phyloP scores from a whole-genome alignment of 306 rosid genomes.

The Vigna hirtella region DNA sequence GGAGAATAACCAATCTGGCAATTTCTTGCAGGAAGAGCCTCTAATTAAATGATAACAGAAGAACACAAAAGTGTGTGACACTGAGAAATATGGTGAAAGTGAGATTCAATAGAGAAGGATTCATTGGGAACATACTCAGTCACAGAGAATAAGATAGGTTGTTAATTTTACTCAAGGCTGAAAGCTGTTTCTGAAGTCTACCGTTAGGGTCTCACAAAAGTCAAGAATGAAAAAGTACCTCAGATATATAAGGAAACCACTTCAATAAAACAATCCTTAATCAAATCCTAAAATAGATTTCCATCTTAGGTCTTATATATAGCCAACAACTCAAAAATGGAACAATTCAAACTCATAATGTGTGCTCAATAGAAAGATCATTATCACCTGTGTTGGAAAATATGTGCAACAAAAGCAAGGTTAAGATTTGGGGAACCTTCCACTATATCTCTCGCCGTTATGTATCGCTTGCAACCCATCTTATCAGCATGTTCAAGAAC shows the following conservation, averaged over 20 bases:
- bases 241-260: not conserved
- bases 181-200: not conserved
- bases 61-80: not conserved
- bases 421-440: slow-evolving; percentile 98
- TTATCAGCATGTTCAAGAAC: slow-evolving; percentile 91
- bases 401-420: slow-evolving; percentile 98
- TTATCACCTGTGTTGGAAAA: slow-evolving; percentile 93
- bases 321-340: not conserved
- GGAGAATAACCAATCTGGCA: not conserved
- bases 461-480: slow-evolving; percentile 95
- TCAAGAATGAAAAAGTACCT: not conserved
- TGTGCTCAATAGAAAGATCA: slow-evolving; percentile 2
- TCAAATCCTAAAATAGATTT: not conserved
- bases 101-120: not conserved
- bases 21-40: not conserved
- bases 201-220: not conserved
- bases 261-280: not conserved
- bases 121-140: not conserved
- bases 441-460: slow-evolving; percentile 88
- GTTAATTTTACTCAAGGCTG: not conserved
- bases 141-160: not conserved
- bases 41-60: not conserved
- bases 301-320: not conserved
- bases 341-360: not conserved
- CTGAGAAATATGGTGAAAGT: not conserved